Conservation (phyloP, 495 filamentous ascomycete genomes). For the Aspergillus kassunensis region DNA sequence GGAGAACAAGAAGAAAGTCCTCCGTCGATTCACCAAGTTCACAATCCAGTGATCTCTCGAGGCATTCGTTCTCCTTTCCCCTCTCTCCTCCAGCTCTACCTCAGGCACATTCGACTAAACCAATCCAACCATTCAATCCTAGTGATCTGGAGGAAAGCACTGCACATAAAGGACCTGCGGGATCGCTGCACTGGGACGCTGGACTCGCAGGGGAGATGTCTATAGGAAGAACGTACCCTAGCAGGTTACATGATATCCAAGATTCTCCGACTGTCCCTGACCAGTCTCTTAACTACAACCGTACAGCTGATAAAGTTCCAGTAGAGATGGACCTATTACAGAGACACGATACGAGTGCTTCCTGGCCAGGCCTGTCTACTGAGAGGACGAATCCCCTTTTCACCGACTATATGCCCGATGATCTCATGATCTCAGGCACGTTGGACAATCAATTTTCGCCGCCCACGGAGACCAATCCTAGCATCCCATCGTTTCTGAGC, state of each 20-base stretch:
- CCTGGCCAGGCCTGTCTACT: conserved; percentile 26
- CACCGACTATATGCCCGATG: conserved; percentile 8
- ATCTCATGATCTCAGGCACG: background rate
- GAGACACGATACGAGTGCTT: conserved; percentile 15
- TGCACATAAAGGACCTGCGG: conserved; percentile 7
- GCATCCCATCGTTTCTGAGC: conserved; percentile 26
- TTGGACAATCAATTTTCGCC: conserved; percentile 22
- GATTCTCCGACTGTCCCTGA: conserved; percentile 28
- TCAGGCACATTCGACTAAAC: conserved; percentile 2
- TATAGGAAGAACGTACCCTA: conserved; percentile 22
- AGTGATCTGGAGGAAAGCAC: conserved; percentile 2
- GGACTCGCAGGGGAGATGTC: conserved; percentile 13
- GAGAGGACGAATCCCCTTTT: background rate
- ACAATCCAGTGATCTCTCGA: conserved; percentile 29
- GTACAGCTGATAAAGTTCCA: conserved; percentile 18
- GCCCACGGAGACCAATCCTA: conserved; percentile 25
- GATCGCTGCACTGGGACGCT: conserved; percentile 16
- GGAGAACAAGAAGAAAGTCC: conserved; percentile 49
- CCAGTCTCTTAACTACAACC: conserved; percentile 18
- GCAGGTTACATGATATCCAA: conserved; percentile 25
- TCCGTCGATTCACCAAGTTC: conserved; percentile 36
- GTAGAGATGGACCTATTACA: conserved; percentile 23
- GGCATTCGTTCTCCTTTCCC: conserved; percentile 17
- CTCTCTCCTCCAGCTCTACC: conserved; percentile 16
- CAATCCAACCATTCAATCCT: conserved; percentile 5